Evolutionary conservation across 192 early-diverging fungal species (phyloP).

Genomic region (Phycomyces nitens): DNA sequence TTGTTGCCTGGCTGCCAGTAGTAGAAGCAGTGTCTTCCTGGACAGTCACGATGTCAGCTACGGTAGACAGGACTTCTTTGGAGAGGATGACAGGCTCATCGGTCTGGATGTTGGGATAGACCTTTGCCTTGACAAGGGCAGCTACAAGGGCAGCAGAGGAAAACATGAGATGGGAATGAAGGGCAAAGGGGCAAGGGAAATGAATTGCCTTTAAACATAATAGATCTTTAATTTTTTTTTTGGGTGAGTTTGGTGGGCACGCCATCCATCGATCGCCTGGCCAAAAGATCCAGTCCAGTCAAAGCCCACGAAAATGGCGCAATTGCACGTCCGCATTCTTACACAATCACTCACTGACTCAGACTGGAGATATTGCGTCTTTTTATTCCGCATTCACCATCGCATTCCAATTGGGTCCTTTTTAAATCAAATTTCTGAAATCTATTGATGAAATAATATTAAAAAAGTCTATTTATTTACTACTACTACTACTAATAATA

Average conservation of each 20-base stretch:
- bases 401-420: too few species aligned
- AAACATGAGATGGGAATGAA: conserved; percentile 20
- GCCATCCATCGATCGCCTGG: too few species aligned
- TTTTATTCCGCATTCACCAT: neutral
- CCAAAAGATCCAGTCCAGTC: conserved; percentile 17
- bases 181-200: conserved; percentile 8
- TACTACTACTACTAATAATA: conserved; percentile 4
- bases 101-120: conserved; percentile 10
- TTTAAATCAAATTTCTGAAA: too few species aligned
- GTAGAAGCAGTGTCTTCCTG: conserved; percentile 17
- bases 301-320: conserved; percentile 25
- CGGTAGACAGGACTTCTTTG: conserved; percentile 4
- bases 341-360: neutral
- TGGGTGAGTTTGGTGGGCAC: neutral
- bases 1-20: conserved; percentile 27
- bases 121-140: conserved; percentile 27
- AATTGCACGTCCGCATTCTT: conserved; percentile 23
- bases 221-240: conserved; percentile 1
- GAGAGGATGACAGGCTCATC: conserved; percentile 15
- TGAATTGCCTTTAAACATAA: too few species aligned
- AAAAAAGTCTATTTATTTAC: too few species aligned
- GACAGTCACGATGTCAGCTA: neutral
- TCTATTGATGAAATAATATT: too few species aligned
- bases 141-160: conserved; percentile 35
- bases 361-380: neutral